Percentiles rank a stretch among this genome's conserved stretches.
phyloP scores from a whole-genome alignment of 1,284 basidiomycete species.

The Fistulinella staudtii region DNA sequence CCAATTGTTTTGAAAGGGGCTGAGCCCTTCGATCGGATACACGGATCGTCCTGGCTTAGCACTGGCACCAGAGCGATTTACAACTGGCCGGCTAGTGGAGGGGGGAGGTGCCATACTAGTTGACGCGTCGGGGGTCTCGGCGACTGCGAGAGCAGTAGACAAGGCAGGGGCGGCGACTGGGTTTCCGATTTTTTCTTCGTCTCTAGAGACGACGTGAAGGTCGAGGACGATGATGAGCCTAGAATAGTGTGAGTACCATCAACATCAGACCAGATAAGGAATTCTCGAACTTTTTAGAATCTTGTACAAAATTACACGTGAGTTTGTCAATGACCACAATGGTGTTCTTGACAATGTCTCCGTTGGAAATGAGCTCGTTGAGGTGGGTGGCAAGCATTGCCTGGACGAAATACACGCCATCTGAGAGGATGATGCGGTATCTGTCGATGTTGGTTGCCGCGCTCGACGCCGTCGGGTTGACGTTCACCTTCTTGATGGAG shows the following conservation, averaged over 20 bases:
- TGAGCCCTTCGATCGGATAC: slow-evolving; percentile 92
- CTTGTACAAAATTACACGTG: slow-evolving; percentile 83
- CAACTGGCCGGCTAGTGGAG: slow-evolving; percentile 11
- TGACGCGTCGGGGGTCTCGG: slow-evolving; percentile 9
- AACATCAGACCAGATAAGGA: slow-evolving; percentile 1
- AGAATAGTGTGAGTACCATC: slow-evolving; percentile 9
- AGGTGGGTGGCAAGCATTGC: slow-evolving; percentile 95
- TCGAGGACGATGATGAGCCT: slow-evolving; percentile 86
- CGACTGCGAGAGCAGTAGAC: slow-evolving; percentile 9
- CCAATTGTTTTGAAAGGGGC: slow-evolving; percentile 98
- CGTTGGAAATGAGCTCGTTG: slow-evolving; percentile 71
- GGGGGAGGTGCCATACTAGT: slow-evolving; percentile 12
- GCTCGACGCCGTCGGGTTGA: slow-evolving; percentile 34
- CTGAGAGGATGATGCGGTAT: slow-evolving; percentile 73
- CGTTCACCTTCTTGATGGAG: slow-evolving; percentile 74
- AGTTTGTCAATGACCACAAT: slow-evolving; percentile 76
- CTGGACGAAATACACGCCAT: slow-evolving; percentile 81
- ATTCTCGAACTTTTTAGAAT: slow-evolving; percentile 62
- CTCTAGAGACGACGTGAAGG: slow-evolving; percentile 54
- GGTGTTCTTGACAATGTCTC: slow-evolving; percentile 68
- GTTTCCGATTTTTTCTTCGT: slow-evolving; percentile 71
- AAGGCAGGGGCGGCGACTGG: slow-evolving; percentile 45
- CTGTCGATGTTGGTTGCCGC: slow-evolving; percentile 43
- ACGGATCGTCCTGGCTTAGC: slow-evolving; percentile 41
- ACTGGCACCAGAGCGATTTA: slow-evolving; percentile 25